Percentiles rank a stretch among this genome's conserved stretches.
Conservation (phyloP, 2,329 filamentous ascomycete genomes). For the Colletotrichum sp. region DNA sequence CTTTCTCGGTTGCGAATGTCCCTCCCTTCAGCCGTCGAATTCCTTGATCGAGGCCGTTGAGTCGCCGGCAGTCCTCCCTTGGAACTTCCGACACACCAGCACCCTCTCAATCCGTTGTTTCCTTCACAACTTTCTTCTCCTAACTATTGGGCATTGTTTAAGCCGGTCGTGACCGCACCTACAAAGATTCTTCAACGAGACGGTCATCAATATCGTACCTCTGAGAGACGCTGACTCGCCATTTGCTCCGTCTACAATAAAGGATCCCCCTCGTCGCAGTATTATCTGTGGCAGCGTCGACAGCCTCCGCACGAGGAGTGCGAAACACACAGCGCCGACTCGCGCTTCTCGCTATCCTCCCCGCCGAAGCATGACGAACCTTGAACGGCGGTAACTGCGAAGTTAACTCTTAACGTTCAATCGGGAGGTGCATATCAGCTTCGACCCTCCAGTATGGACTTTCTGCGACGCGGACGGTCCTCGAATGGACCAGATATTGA, state of each 20-base stretch:
- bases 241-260: not conserved
- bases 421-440: not conserved
- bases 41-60: not conserved
- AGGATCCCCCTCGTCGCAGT: not conserved
- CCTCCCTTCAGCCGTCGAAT: not conserved
- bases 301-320: not conserved
- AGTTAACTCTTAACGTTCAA: not conserved
- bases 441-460: constrained; percentile 3
- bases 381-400: not conserved
- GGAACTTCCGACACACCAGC: not conserved
- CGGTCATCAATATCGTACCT: not conserved
- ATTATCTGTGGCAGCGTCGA: not conserved
- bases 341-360: not conserved
- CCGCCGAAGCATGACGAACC: constrained; percentile 1
- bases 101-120: not conserved
- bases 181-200: not conserved
- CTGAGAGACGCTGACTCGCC: not conserved
- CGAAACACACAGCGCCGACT: not conserved
- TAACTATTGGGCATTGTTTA: not conserved
- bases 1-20: not conserved
- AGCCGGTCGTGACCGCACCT: not conserved
- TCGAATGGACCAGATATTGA: not conserved
- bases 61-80: not conserved
- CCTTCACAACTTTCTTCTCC: not conserved
- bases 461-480: constrained; percentile 4